These are phyloP conservation scores for Pezicula carpinea DNA, from an alignment of 2,329 filamentous ascomycete species.

Conservation along the genomic window DNA sequence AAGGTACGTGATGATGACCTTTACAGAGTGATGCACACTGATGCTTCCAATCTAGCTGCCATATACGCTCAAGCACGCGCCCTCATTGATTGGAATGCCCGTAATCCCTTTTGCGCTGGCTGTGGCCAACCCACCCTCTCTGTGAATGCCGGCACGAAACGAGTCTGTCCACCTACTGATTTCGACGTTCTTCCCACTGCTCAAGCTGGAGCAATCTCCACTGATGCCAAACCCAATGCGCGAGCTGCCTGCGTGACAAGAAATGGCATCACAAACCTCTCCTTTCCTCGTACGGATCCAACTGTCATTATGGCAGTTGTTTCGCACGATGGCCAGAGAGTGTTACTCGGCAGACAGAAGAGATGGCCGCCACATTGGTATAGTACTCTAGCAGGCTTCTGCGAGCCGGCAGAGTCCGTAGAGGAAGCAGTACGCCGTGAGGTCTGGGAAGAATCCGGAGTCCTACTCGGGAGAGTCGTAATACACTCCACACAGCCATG, in stretches of 20 bases:
- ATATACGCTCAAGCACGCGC: slow-evolving; percentile 87
- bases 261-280: slow-evolving; percentile 81
- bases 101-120: slow-evolving; percentile 86
- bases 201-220: slow-evolving; percentile 35
- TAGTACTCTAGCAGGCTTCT: slow-evolving; percentile 81
- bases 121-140: slow-evolving; percentile 82
- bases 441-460: slow-evolving; percentile 82
- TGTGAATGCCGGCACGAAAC: slow-evolving; percentile 75
- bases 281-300: slow-evolving; percentile 81
- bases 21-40: neutral
- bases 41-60: slow-evolving; percentile 53
- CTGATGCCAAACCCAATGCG: slow-evolving; percentile 36
- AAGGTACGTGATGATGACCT: slow-evolving; percentile 33
- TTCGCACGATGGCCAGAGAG: slow-evolving; percentile 63
- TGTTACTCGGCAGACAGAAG: slow-evolving; percentile 77
- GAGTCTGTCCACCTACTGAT: slow-evolving; percentile 71
- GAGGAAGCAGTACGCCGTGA: slow-evolving; percentile 81
- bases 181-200: slow-evolving; percentile 32
- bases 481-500: slow-evolving; percentile 83
- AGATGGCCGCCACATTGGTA: slow-evolving; percentile 84
- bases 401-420: slow-evolving; percentile 79
- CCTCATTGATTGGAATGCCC: slow-evolving; percentile 88
- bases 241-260: slow-evolving; percentile 75
- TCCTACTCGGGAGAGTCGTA: slow-evolving; percentile 70
- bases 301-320: slow-evolving; percentile 92